These are phyloP conservation scores for Entomortierella lignicola DNA, from an alignment of 192 early-diverging fungal genomes.

Conservation along the genomic window DNA sequence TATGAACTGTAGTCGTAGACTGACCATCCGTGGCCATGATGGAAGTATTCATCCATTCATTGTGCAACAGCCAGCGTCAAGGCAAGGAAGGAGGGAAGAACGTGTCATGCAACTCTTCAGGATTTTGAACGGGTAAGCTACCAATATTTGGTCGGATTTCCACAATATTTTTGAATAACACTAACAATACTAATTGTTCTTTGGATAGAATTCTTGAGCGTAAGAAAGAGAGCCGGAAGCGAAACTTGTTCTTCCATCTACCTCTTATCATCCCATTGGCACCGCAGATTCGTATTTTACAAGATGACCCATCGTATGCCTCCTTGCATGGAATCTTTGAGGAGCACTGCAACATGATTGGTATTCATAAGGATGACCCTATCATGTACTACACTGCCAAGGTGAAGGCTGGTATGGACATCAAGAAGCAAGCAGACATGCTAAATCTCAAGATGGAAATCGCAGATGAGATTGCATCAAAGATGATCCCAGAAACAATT, in stretches of 20 bases:
- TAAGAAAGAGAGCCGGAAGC: conserved; percentile 82
- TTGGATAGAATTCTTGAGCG: conserved; percentile 75
- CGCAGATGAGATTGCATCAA: conserved; percentile 86
- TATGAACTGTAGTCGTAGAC: conserved; percentile 76
- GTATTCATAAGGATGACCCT: conserved; percentile 89
- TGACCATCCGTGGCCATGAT: conserved; percentile 93
- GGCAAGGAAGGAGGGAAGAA: conserved; percentile 94
- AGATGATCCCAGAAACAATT: conserved; percentile 88
- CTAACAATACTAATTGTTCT: no score
- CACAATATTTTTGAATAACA: no score
- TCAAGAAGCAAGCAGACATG: conserved; percentile 72
- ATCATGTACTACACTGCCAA: conserved; percentile 83
- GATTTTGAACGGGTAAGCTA: conserved; percentile 81
- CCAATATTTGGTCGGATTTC: background rate
- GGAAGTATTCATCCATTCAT: conserved; percentile 91
- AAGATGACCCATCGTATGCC: conserved; percentile 91
- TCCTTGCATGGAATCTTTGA: conserved; percentile 96
- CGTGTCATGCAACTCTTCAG: conserved; percentile 95
- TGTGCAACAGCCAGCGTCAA: conserved; percentile 93
- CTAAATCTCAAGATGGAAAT: conserved; percentile 86
- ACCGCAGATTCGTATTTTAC: conserved; percentile 90
- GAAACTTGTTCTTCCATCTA: conserved; percentile 84
- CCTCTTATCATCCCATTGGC: conserved; percentile 95
- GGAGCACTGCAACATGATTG: conserved; percentile 77
- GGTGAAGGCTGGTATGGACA: conserved; percentile 71